Percentiles rank a stretch among this genome's conserved stretches.
These are phyloP conservation scores for Trypanosoma cruzi DNA, from an alignment of 208 protist genomes.

Conservation along the genomic window DNA sequence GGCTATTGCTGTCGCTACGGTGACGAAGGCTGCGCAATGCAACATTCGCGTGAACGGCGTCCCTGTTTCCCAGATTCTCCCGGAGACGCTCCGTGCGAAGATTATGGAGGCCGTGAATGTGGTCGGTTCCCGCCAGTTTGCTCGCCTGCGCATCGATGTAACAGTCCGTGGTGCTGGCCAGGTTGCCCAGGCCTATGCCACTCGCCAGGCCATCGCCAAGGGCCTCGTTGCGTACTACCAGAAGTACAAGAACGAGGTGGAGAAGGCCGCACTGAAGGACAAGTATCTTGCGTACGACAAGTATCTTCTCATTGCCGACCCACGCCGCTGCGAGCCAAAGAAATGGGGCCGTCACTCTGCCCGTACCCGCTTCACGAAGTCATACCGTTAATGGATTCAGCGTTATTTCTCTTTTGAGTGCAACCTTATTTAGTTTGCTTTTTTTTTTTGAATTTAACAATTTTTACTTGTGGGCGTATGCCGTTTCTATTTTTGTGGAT, in stretches of 20 bases:
- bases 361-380: constrained; percentile 98
- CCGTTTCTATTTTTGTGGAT: not conserved
- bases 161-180: constrained; percentile 98
- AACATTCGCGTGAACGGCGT: constrained; percentile 99
- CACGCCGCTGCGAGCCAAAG: constrained; percentile 99
- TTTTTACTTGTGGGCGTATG: not conserved
- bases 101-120: constrained; percentile 97
- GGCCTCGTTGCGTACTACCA: constrained; percentile 99
- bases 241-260: constrained; percentile 97
- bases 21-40: constrained; percentile 95
- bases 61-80: constrained; percentile 97
- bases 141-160: constrained; percentile 97
- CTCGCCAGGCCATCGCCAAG: constrained; percentile 99
- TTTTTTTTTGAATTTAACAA: not conserved
- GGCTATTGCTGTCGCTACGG: constrained; percentile 98
- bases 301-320: constrained; percentile 99
- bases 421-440: constrained; percentile 12
- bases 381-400: constrained; percentile 29
- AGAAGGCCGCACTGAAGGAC: constrained; percentile 99
- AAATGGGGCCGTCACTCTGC: constrained; percentile 99
- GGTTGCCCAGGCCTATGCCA: constrained; percentile 98
- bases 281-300: constrained; percentile 97
- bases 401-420: constrained; percentile 14
- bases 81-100: constrained; percentile 98
- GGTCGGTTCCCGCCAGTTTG: constrained; percentile 95